Conservation (phyloP, 2,329 filamentous ascomycete genomes). For the Penicillium janthinellum region DNA sequence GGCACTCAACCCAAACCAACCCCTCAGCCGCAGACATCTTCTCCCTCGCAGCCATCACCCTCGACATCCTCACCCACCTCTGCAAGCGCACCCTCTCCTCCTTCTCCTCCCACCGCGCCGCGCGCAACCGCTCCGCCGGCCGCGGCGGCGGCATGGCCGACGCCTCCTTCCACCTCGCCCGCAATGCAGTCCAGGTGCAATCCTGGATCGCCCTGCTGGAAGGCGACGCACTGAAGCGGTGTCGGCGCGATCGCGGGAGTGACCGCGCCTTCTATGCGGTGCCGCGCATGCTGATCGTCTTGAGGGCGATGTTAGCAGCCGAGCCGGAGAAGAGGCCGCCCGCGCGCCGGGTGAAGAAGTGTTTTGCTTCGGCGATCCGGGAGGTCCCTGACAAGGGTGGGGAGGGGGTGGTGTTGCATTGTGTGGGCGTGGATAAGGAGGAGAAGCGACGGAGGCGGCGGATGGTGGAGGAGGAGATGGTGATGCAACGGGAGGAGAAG, state of each 20-base stretch:
- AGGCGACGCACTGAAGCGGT: slow-evolving; percentile 48
- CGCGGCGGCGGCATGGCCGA: slow-evolving; percentile 55
- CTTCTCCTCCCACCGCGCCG: slow-evolving; percentile 57
- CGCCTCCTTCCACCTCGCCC: slow-evolving; percentile 57
- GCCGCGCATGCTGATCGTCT: slow-evolving; percentile 40
- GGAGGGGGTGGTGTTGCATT: slow-evolving; percentile 16
- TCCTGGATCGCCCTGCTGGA: slow-evolving; percentile 58
- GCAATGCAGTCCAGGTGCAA: slow-evolving; percentile 56
- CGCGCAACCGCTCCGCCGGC: slow-evolving; percentile 53
- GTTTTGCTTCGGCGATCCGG: slow-evolving; percentile 19
- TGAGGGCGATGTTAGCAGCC: slow-evolving; percentile 41
- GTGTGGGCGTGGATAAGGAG: slow-evolving; percentile 3
- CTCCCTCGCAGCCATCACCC: slow-evolving; percentile 59
- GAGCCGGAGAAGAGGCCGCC: slow-evolving; percentile 36
- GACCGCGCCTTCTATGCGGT: slow-evolving; percentile 42
- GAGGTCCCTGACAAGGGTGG: slow-evolving; percentile 8
- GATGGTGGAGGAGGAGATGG: neutral
- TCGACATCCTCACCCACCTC: slow-evolving; percentile 62
- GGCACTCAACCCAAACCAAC: slow-evolving; percentile 41
- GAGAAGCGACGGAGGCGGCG: neutral
- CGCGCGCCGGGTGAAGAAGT: slow-evolving; percentile 35
- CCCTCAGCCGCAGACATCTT: slow-evolving; percentile 56
- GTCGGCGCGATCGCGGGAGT: slow-evolving; percentile 29
- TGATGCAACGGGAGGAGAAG: neutral
- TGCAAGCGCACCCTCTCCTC: slow-evolving; percentile 59